phyloP scores from a whole-genome alignment of 129 eudicot genomes.

The Rutidosis leptorrhynchoides region DNA sequence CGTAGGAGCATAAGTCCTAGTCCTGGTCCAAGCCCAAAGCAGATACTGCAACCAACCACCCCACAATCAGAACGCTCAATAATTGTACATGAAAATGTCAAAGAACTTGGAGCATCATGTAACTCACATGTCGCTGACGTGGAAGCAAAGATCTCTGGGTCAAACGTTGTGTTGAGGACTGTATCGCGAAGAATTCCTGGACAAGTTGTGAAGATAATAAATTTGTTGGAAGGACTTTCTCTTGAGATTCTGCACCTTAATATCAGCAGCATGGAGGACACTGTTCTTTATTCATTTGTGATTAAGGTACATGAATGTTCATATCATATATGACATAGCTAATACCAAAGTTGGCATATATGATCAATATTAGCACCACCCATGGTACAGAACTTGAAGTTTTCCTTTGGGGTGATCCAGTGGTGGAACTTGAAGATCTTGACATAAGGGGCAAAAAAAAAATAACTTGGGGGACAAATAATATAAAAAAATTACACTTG shows the following conservation, averaged over 20 bases:
- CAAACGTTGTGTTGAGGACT: conserved; percentile 75
- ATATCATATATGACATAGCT: neutral
- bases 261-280: conserved; percentile 98
- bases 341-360: neutral
- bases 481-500: too few relatives aligned
- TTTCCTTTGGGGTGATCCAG: too few relatives aligned
- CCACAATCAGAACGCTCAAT: conserved; percentile 48
- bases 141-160: conserved; percentile 87
- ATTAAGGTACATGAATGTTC: conserved; percentile 55
- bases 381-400: too few relatives aligned
- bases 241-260: conserved; percentile 87
- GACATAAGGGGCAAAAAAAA: too few relatives aligned
- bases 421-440: too few relatives aligned
- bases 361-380: neutral
- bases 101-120: conserved; percentile 80
- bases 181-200: conserved; percentile 77
- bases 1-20: conserved; percentile 90
- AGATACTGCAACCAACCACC: conserved; percentile 41
- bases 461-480: too few relatives aligned
- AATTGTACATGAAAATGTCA: conserved; percentile 42
- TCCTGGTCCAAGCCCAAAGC: conserved; percentile 68
- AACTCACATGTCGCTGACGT: conserved; percentile 88
- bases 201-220: conserved; percentile 75
- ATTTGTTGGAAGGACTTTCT: conserved; percentile 62
- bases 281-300: conserved; percentile 87